These are phyloP conservation scores for Ascochyta clinopodiicola DNA, from an alignment of 2,329 filamentous ascomycete genomes.

Conservation along the genomic window DNA sequence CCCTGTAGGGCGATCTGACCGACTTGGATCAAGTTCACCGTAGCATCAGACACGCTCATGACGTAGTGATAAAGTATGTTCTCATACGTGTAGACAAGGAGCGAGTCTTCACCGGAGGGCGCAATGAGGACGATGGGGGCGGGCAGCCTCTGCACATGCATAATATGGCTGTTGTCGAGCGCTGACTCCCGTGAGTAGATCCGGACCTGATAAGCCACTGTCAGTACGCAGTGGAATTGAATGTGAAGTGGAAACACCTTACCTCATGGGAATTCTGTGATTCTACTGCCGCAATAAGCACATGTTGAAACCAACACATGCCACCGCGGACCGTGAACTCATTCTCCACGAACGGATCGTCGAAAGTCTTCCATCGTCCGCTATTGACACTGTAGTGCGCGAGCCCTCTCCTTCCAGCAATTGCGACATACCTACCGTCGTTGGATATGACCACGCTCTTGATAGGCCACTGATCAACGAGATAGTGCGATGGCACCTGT, in stretches of 20 bases:
- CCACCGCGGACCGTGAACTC: slow-evolving; percentile 92
- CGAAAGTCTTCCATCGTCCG: slow-evolving; percentile 94
- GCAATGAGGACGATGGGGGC: slow-evolving; percentile 90
- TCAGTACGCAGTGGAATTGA: slow-evolving; percentile 4
- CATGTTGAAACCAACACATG: slow-evolving; percentile 99
- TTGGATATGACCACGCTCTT: slow-evolving; percentile 84
- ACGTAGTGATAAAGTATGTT: slow-evolving; percentile 96
- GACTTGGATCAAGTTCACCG: slow-evolving; percentile 84
- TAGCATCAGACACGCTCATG: slow-evolving; percentile 73
- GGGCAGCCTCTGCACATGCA: slow-evolving; percentile 79
- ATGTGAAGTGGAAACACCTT: slow-evolving; percentile 18
- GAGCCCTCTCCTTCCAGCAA: slow-evolving; percentile 90
- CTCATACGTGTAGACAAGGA: slow-evolving; percentile 96
- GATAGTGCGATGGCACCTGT: slow-evolving; percentile 82
- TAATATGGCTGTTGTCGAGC: slow-evolving; percentile 73
- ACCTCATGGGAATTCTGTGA: slow-evolving; percentile 79
- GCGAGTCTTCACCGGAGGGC: slow-evolving; percentile 88
- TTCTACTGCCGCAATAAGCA: slow-evolving; percentile 92
- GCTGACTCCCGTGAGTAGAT: slow-evolving; percentile 87
- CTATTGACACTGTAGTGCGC: slow-evolving; percentile 96
- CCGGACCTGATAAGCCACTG: slow-evolving; percentile 64
- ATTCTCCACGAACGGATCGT: slow-evolving; percentile 79
- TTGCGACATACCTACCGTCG: slow-evolving; percentile 91
- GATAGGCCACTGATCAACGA: slow-evolving; percentile 93
- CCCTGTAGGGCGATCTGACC: slow-evolving; percentile 97